phyloP scores from a whole-genome alignment of 441 rosid species.

The Viola pubescens region DNA sequence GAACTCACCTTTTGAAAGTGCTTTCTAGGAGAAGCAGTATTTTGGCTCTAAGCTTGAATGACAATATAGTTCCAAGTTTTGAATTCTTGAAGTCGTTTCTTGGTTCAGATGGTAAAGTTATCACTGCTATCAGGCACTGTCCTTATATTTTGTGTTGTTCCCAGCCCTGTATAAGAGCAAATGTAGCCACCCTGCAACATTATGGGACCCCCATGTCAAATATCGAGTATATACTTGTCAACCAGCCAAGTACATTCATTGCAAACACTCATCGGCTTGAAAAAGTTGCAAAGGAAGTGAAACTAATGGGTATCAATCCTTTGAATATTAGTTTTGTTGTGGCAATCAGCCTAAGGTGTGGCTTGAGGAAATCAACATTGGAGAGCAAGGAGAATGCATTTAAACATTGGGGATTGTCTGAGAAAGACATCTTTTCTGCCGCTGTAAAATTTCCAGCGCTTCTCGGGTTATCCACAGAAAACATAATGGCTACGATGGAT shows the following conservation, averaged over 20 bases:
- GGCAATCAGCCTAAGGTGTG: neutral
- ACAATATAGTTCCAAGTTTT: slow-evolving; percentile 4
- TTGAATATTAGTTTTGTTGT: neutral
- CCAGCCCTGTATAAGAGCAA: neutral
- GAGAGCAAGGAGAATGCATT: slow-evolving; percentile 6
- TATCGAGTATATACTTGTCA: neutral
- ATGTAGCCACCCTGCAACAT: slow-evolving; percentile 1
- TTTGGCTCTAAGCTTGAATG: slow-evolving; percentile 1
- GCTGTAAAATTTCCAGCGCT: neutral
- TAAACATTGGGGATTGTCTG: slow-evolving; percentile 16
- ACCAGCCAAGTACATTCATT: neutral
- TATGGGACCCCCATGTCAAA: slow-evolving; percentile 11
- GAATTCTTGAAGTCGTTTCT: slow-evolving; percentile 1
- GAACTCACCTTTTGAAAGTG: slow-evolving; percentile 9
- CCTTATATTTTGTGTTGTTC: neutral
- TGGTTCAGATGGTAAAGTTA: slow-evolving; percentile 4
- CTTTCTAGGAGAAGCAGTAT: neutral
- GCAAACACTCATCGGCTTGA: neutral
- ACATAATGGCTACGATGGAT: slow-evolving; percentile 17
- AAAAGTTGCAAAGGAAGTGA: slow-evolving; percentile 3
- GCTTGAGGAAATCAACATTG: neutral
- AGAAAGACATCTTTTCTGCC: slow-evolving; percentile 4
- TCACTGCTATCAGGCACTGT: neutral
- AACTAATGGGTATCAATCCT: slow-evolving; percentile 18
- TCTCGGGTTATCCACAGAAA: neutral